These are phyloP conservation scores for Lichtheimia hyalospora DNA, from an alignment of 371 early-diverging fungal species.

Conservation along the genomic window DNA sequence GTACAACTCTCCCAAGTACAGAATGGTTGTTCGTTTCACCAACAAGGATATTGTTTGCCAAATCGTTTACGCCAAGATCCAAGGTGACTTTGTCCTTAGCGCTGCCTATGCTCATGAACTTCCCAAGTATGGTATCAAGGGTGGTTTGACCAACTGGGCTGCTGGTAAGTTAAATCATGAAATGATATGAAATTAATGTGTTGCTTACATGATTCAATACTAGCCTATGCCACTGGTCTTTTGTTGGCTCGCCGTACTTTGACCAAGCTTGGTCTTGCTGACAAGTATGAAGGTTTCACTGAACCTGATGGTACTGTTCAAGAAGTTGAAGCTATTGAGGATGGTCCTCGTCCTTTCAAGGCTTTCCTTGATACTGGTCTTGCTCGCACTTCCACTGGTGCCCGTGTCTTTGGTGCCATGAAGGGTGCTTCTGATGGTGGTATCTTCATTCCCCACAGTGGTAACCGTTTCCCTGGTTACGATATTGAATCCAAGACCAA, in stretches of 20 bases:
- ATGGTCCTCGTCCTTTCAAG: slow-evolving; percentile 98
- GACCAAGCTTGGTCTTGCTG: slow-evolving; percentile 92
- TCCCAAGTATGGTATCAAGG: slow-evolving; percentile 97
- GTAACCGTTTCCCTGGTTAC: slow-evolving; percentile 98
- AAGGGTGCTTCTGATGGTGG: slow-evolving; percentile 99
- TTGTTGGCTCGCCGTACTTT: slow-evolving; percentile 97
- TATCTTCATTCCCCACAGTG: slow-evolving; percentile 97
- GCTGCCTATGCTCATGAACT: slow-evolving; percentile 99
- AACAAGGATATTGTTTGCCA: slow-evolving; percentile 98
- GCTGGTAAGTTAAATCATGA: slow-evolving; percentile 56
- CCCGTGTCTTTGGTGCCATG: slow-evolving; percentile 98
- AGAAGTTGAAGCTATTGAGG: slow-evolving; percentile 91
- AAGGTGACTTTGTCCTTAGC: slow-evolving; percentile 97
- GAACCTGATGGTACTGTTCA: slow-evolving; percentile 93
- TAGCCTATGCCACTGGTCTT: slow-evolving; percentile 98
- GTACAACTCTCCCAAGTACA: slow-evolving; percentile 99
- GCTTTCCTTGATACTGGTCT: slow-evolving; percentile 99
- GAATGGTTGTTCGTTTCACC: slow-evolving; percentile 99
- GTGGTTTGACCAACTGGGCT: slow-evolving; percentile 99
- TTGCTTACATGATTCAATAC: neutral
- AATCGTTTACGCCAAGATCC: slow-evolving; percentile 98
- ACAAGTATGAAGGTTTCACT: slow-evolving; percentile 94
- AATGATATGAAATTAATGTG: too few species aligned
- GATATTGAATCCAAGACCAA: slow-evolving; percentile 88
- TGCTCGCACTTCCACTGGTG: slow-evolving; percentile 98